Conservation (phyloP, 2,329 filamentous ascomycete species). For the Fusarium chaquense region DNA sequence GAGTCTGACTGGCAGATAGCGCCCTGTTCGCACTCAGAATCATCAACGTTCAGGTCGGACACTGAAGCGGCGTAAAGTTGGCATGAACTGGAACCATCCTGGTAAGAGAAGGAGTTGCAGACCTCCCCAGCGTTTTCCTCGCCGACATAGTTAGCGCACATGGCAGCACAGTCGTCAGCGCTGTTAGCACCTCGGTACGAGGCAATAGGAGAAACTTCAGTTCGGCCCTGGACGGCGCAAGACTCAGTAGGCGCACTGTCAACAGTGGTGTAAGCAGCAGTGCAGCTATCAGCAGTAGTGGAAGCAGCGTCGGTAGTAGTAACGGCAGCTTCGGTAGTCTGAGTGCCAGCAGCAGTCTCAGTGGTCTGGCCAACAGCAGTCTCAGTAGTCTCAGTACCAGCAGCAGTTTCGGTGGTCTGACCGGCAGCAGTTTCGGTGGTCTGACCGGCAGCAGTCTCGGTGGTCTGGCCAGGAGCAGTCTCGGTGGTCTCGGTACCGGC, state of each 20-base stretch:
- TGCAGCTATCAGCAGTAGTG: not conserved
- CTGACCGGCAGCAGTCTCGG: not conserved
- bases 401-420: not conserved
- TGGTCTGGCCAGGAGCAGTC: not conserved
- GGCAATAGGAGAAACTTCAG: not conserved
- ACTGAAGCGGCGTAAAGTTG: not conserved
- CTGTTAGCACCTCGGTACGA: not conserved
- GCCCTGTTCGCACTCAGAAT: not conserved
- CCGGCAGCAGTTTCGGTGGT: not conserved
- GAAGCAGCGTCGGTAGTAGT: slow-evolving; percentile 6
- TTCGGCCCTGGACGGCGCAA: not conserved
- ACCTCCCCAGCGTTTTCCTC: not conserved
- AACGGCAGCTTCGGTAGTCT: not conserved
- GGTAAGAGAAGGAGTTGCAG: slow-evolving; percentile 1
- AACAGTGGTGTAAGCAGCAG: slow-evolving; percentile 5
- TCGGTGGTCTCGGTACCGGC: not conserved
- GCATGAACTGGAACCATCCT: not conserved
- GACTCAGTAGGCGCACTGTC: not conserved
- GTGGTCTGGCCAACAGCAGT: not conserved
- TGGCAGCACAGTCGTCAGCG: not conserved
- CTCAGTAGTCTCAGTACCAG: not conserved
- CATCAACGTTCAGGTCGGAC: not conserved
- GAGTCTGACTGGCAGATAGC: not conserved
- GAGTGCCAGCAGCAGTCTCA: not conserved
- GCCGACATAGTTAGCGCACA: not conserved